Base-by-base conservation (phyloP, 495 filamentous ascomycete species). In the Cairneyella variabilis region DNA sequence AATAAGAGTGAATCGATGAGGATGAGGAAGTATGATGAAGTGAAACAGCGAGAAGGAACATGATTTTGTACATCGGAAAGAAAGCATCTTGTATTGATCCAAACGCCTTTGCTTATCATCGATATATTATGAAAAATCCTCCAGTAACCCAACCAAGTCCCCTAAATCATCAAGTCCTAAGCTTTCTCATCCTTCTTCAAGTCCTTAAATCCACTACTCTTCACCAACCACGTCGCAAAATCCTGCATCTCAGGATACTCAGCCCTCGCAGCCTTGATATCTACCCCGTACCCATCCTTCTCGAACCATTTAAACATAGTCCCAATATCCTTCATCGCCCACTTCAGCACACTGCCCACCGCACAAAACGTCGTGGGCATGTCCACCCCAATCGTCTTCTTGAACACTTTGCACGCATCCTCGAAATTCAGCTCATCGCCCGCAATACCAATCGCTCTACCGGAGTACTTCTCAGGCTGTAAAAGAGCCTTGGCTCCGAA, bases 401-500 rank as follows among this genome's bases (percentile, higher is more conserved):
- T 45, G 40, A 79, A 74, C 9, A 67, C 56, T 18, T 63, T 61
- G 34, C 61, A 51, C 46, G 72, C 59, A 57, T 71, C 56, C 32
- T 66, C 64, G 30, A 74, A 67, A n/a, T 61, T 71, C 21, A 78
- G 39, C 51, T 75, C 69, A 38, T 76, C 75, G 0, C 75, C 75
- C 0, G 75, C 73, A 1, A 77, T 55, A 1, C 71, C 71, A 2
- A 76, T 59, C 6, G 68, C 69, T 28, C 53, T 69, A 3, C 64
- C 52, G 7, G 66, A 55, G 68, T 69, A 78, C 21, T 56, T 51
- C 38, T 63, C 56, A 3, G 70, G 67, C 1, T 71, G 41, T 0
- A 44, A 32, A 20, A 90, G 83, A 0, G 80, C 83, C 58, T 78
- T 69, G 14, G 80, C 80, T 2, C 68, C 85, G 50, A 89, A 85